Percentiles rank a stretch among this genome's conserved stretches.
phyloP scores from a whole-genome alignment of 441 rosid species.

The Kokia cookei region DNA sequence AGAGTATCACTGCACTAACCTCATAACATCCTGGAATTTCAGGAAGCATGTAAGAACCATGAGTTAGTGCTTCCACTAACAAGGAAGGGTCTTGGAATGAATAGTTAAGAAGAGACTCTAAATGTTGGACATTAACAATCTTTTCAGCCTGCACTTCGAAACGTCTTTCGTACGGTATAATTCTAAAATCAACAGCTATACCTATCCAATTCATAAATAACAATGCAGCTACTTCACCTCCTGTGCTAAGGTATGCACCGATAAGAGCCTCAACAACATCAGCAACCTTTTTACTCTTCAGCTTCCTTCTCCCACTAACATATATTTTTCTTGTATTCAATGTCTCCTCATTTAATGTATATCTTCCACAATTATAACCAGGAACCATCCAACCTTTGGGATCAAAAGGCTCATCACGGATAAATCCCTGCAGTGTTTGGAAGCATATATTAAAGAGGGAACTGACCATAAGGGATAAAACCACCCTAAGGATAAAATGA shows the following conservation, averaged over 20 bases:
- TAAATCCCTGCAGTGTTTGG: slow-evolving; percentile 58
- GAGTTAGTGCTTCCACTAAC: slow-evolving; percentile 87
- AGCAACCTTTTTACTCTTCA: slow-evolving; percentile 66
- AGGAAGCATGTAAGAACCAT: slow-evolving; percentile 91
- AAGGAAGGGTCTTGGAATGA: slow-evolving; percentile 59
- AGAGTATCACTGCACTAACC: slow-evolving; percentile 19
- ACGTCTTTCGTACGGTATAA: slow-evolving; percentile 26
- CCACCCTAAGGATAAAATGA: background rate
- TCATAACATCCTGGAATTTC: slow-evolving; percentile 89
- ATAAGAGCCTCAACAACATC: slow-evolving; percentile 85
- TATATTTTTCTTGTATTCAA: slow-evolving; percentile 40
- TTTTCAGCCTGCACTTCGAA: slow-evolving; percentile 28
- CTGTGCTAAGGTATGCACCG: slow-evolving; percentile 73
- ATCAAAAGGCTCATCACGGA: slow-evolving; percentile 65
- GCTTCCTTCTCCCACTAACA: slow-evolving; percentile 28
- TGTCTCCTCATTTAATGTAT: slow-evolving; percentile 27
- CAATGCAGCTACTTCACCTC: slow-evolving; percentile 67
- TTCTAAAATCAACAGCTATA: slow-evolving; percentile 44
- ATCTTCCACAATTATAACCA: slow-evolving; percentile 38
- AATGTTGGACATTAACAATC: slow-evolving; percentile 33
- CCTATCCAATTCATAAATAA: slow-evolving; percentile 72
- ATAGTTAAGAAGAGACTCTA: slow-evolving; percentile 59
- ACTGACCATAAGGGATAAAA: background rate
- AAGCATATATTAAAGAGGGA: background rate
- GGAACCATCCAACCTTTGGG: slow-evolving; percentile 74